Evolutionary conservation across 202 grass and related monocot genomes (phyloP), one percentile per base, ranked within the genome.

Genomic region (Bolboschoenoplectus hybrid): DNA sequence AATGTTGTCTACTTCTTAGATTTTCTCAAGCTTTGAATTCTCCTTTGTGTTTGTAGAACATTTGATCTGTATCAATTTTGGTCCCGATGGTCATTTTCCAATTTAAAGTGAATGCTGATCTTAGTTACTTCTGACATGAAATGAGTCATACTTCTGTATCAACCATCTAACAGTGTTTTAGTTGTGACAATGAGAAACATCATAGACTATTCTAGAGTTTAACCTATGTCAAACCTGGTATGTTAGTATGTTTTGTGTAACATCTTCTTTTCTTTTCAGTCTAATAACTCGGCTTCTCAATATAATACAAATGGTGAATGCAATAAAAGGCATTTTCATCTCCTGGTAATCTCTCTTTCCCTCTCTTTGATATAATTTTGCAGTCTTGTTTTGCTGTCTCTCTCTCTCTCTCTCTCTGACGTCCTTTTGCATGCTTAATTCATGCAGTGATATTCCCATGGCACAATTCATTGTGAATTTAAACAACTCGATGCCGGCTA

Each of bases 241-340:
- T 76, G 40, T 7, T 9, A 80, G 9, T 52, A 52, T 76, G 17
- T 11, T 41, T 8, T 70, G 9, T 69, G 9, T n/a, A 55, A 68
- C 34, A 50, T 84, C 17, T 84, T 84, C 38, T 84, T 36, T 26
- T n/a, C 50, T 70, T 69, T 71, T 66, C 47, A 84, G 32, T 41
- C 2, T 7, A 67, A 14, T 8, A 34, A 8, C 46, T 55, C 12
- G 46, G 65, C 14, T 69, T 69, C 7, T 8, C 49, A 17, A 39
- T 55, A 40, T 38, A 68, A 12, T 19, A 55, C 89, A 89, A 39
- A 97, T 97, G 94, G 94, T 93, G 82, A 97, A 97, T 46, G 94
- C 91, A 63, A 86, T 93, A 47, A 97, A 97, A 86, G 91, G 94
- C 10, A 14, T 97, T 80, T 93, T 97, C 78, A 89, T 97, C 72